Conservation (phyloP, 2,329 filamentous ascomycete genomes). For the Xylariales sp. region DNA sequence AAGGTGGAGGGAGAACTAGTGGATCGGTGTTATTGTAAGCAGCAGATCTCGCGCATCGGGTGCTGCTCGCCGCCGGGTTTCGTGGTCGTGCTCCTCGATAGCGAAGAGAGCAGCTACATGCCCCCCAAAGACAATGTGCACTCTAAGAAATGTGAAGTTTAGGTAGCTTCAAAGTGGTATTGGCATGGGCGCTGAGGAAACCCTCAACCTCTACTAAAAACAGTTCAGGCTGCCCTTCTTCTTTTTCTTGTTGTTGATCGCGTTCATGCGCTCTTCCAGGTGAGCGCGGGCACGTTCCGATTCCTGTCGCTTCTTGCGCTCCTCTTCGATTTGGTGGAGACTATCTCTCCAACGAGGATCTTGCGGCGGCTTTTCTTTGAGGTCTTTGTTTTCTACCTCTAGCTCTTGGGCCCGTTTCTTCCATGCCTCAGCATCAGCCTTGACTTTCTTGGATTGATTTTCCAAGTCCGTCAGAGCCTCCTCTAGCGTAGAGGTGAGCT, state of each 20-base stretch:
- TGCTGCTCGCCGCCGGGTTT: slow-evolving; percentile 8
- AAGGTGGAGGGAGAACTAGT: slow-evolving; percentile 24
- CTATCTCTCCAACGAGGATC: slow-evolving; percentile 69
- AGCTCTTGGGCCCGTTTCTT: slow-evolving; percentile 84
- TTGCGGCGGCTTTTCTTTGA: slow-evolving; percentile 65
- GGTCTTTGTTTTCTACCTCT: slow-evolving; percentile 77
- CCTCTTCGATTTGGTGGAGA: slow-evolving; percentile 93
- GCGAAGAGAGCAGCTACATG: background rate
- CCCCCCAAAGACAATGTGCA: background rate
- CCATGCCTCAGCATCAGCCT: slow-evolving; percentile 89
- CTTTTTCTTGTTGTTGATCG: slow-evolving; percentile 92
- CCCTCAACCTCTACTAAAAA: slow-evolving; percentile 72
- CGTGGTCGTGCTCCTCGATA: background rate
- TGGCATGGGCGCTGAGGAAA: slow-evolving; percentile 18
- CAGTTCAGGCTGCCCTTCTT: slow-evolving; percentile 96
- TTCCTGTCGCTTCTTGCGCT: slow-evolving; percentile 89
- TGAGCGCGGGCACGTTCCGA: slow-evolving; percentile 90
- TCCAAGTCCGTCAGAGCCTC: slow-evolving; percentile 96
- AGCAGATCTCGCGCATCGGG: slow-evolving; percentile 23
- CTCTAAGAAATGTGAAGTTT: slow-evolving; percentile 7
- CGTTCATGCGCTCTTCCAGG: slow-evolving; percentile 94
- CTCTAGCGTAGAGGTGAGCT: slow-evolving; percentile 93
- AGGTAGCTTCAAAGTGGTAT: slow-evolving; percentile 33
- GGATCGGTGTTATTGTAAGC: slow-evolving; percentile 16
- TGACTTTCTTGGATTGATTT: slow-evolving; percentile 89